These are phyloP conservation scores for Crithidia thermophila DNA, from an alignment of 208 protist genomes.

Conservation along the genomic window DNA sequence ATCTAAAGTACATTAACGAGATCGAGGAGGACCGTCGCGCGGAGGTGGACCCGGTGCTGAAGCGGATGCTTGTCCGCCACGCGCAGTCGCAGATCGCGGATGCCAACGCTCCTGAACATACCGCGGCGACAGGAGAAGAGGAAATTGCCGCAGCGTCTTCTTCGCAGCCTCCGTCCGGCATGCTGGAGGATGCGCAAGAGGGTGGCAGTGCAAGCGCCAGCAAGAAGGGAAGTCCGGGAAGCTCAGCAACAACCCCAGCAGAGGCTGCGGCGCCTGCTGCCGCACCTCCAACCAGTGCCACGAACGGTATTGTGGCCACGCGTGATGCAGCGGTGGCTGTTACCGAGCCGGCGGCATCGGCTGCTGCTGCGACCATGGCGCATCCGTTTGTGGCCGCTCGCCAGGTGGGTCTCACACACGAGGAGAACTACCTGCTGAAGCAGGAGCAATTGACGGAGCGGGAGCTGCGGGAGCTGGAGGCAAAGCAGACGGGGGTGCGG, in stretches of 20 bases:
- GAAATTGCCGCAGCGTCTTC: no score
- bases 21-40: slow-evolving; percentile 66
- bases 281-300: no score
- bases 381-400: slow-evolving; percentile 74
- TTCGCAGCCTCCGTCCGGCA: no score
- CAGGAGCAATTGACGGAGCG: slow-evolving; percentile 50
- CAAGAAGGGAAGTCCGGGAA: neutral
- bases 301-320: neutral
- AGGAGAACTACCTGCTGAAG: slow-evolving; percentile 61
- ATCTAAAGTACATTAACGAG: slow-evolving; percentile 58
- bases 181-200: neutral
- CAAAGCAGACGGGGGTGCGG: slow-evolving; percentile 41
- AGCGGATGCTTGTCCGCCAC: slow-evolving; percentile 57
- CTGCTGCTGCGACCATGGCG: slow-evolving; percentile 37
- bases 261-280: neutral
- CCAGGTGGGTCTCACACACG: slow-evolving; percentile 59
- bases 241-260: no score
- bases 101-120: neutral
- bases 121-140: no score
- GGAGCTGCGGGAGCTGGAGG: slow-evolving; percentile 62
- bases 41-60: slow-evolving; percentile 77
- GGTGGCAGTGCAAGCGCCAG: neutral
- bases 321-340: neutral
- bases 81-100: slow-evolving; percentile 5
- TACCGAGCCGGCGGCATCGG: neutral